Conservation (phyloP, 805 yeast genomes). For the Hanseniaspora jakobsenii region DNA sequence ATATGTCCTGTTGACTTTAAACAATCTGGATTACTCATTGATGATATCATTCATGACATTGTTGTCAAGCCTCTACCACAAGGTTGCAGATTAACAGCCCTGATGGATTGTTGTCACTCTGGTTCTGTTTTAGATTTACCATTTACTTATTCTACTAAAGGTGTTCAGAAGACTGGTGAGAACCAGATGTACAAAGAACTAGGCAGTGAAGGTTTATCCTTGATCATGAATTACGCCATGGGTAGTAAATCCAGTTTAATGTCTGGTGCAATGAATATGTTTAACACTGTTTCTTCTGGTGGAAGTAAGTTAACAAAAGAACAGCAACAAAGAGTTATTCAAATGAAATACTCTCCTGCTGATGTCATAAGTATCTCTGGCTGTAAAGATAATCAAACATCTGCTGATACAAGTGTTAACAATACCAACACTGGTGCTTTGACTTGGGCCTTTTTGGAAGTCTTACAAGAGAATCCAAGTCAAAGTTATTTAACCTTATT, state of each 20-base stretch:
- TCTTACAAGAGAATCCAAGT: slow-evolving; percentile 45
- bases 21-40: slow-evolving; percentile 53
- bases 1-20: slow-evolving; percentile 67
- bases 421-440: slow-evolving; percentile 73
- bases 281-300: slow-evolving; percentile 33
- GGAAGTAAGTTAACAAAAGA: slow-evolving; percentile 31
- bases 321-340: slow-evolving; percentile 35
- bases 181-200: slow-evolving; percentile 50
- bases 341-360: slow-evolving; percentile 57
- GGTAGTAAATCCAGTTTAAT: slow-evolving; percentile 42
- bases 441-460: slow-evolving; percentile 65
- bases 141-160: slow-evolving; percentile 68
- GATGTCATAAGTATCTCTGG: slow-evolving; percentile 70
- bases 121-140: slow-evolving; percentile 77
- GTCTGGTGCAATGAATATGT: slow-evolving; percentile 33
- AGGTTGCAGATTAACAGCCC: slow-evolving; percentile 66
- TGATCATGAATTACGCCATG: slow-evolving; percentile 46
- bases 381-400: slow-evolving; percentile 72
- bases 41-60: slow-evolving; percentile 60
- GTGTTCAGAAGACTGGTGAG: slow-evolving; percentile 70
- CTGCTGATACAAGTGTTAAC: slow-evolving; percentile 67
- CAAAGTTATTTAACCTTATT: slow-evolving; percentile 60
- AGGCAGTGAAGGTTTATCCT: slow-evolving; percentile 50
- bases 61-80: slow-evolving; percentile 58
- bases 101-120: slow-evolving; percentile 78